Base-by-base conservation (phyloP, 2,329 filamentous ascomycete genomes). In the Bretziella fagacearum region DNA sequence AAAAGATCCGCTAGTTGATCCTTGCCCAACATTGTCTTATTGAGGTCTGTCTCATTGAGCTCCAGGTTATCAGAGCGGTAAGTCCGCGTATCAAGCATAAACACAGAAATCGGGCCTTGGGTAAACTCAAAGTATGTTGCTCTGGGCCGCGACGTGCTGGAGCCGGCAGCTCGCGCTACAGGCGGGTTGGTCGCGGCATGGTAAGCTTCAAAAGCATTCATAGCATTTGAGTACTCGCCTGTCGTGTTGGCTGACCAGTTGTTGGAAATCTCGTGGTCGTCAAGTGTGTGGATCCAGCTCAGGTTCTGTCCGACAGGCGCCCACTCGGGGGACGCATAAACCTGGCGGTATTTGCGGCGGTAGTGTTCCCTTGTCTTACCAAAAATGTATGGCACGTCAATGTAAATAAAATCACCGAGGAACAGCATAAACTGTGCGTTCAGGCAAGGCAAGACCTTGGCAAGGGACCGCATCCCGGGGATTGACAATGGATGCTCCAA, bases 271-370 rank as follows among this genome's bases (percentile, higher is more conserved):
- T 98, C 91, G 57, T 98, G 91, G 59, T 98, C 91, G 58, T 98
- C 91, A 5, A 95, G 73, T 2, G 93, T 87, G 57, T 98, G 91
- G 37, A 96, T 84, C 91, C 91, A 98, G 55, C 87, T 93, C n/a
- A 96, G 67, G 47, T 85, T 79, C 54, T 81, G 70, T 1, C 77
- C 77, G 8, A 83, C 77, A 0, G 76, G 66, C 1, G 74, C 68
- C 91, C 91, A 98, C 53, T 94, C 89, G 0, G 89, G 89, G 2
- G 87, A 94, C 0, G 84, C 81, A 58, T 98, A 98, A n/a, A 95
- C 79, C 55, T 93, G 85, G 17, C 89, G 79, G 58, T 98, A 98
- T 58, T 95, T 86, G 58, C 84, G 77, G 43, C 87, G 76, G 60
- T 95, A 98, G 56, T 86, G 77, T 46, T 84, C 77, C 1, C 70